Percentiles rank a stretch among this genome's conserved stretches.
phyloP scores from a whole-genome alignment of 495 filamentous ascomycete species.

The Friedmanniomyces simplex region DNA sequence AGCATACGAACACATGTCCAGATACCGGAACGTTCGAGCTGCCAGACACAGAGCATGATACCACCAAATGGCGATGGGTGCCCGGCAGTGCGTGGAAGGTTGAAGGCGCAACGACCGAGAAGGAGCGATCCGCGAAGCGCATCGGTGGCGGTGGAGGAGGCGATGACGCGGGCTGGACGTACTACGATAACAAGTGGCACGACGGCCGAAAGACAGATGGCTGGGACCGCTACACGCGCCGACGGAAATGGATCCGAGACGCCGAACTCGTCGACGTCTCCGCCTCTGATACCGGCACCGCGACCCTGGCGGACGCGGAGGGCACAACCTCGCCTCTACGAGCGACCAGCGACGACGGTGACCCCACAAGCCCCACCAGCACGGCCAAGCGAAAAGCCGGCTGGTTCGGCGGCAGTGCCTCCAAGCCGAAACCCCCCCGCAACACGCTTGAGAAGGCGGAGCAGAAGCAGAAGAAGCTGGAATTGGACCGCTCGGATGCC shows the following conservation, averaged over 20 bases:
- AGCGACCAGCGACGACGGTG: background rate
- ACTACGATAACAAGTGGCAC: slow-evolving; percentile 98
- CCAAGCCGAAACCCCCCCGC: slow-evolving; percentile 4
- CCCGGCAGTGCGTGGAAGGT: slow-evolving; percentile 75
- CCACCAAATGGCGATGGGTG: slow-evolving; percentile 82
- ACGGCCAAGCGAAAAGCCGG: background rate
- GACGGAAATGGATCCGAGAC: slow-evolving; percentile 92
- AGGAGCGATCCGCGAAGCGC: slow-evolving; percentile 29
- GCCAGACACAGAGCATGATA: slow-evolving; percentile 73
- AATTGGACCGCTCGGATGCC: slow-evolving; percentile 14
- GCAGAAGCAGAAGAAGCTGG: background rate
- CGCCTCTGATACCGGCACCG: slow-evolving; percentile 18
- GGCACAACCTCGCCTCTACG: background rate
- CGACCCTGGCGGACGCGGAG: too few species aligned
- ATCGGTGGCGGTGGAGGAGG: slow-evolving; percentile 30
- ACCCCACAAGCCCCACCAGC: background rate
- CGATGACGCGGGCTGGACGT: slow-evolving; percentile 79
- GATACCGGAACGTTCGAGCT: slow-evolving; percentile 73
- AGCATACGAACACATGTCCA: slow-evolving; percentile 74
- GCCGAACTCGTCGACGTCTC: slow-evolving; percentile 79
- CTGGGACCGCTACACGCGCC: slow-evolving; percentile 89
- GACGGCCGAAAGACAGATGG: slow-evolving; percentile 82
- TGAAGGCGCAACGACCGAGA: slow-evolving; percentile 55
- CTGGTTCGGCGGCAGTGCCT: slow-evolving; percentile 21
- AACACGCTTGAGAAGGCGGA: slow-evolving; percentile 6